These are phyloP conservation scores for Cucurbita ficifolia DNA, from an alignment of 306 rosid species.

Conservation along the genomic window DNA sequence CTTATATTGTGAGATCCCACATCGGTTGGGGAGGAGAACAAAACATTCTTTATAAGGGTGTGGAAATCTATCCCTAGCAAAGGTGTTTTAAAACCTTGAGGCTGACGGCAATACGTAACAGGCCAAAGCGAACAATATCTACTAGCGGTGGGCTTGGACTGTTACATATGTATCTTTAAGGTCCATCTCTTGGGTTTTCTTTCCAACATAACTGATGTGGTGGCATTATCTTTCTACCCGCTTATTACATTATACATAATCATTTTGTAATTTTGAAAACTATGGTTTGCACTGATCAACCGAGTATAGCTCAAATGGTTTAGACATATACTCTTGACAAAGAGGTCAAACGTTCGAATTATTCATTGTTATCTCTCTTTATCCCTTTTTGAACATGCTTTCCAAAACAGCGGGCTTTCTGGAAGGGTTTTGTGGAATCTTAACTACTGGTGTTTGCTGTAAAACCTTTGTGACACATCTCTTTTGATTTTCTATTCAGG, in stretches of 20 bases:
- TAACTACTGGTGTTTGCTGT: background rate
- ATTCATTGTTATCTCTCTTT: background rate
- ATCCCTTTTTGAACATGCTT: background rate
- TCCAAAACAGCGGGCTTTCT: background rate
- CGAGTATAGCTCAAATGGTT: background rate
- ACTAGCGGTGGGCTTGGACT: too few species aligned
- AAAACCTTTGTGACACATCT: background rate
- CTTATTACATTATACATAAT: background rate
- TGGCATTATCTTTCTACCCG: background rate
- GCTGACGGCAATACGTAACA: too few species aligned
- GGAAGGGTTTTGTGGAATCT: background rate
- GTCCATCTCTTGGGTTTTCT: background rate
- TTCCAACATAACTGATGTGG: background rate
- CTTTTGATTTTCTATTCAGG: conserved; percentile 20
- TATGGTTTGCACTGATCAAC: background rate
- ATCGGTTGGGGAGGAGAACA: too few species aligned
- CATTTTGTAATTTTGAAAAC: background rate
- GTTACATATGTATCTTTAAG: background rate
- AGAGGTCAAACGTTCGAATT: too few species aligned
- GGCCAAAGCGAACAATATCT: too few species aligned
- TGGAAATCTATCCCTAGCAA: too few species aligned
- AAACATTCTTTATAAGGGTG: too few species aligned
- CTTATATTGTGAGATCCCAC: too few species aligned
- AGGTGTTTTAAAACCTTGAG: too few species aligned
- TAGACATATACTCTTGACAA: background rate